phyloP scores from a whole-genome alignment of 805 yeast genomes.

The Clavispora phyllophila region DNA sequence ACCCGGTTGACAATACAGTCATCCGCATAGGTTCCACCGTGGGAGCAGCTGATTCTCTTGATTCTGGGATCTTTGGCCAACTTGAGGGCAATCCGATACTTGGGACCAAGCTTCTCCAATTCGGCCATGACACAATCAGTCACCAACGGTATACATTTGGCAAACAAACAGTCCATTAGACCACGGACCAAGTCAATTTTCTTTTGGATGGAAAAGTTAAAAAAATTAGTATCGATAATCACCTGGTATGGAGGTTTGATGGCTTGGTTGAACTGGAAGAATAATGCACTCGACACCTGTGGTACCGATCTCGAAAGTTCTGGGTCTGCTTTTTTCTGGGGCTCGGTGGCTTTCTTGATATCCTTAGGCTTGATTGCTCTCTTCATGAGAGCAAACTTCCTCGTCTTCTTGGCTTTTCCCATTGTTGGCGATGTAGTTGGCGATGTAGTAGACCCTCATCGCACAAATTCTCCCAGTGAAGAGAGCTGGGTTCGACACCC shows the following conservation, averaged over 20 bases:
- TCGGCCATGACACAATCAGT: constrained; percentile 99
- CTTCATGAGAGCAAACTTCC: constrained; percentile 93
- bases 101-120: constrained; percentile 91
- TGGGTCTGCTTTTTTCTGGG: constrained; percentile 49
- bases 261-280: constrained; percentile 90
- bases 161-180: constrained; percentile 92
- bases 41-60: constrained; percentile 80
- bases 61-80: constrained; percentile 93
- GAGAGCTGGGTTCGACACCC: constrained; percentile 7
- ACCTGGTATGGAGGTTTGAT: constrained; percentile 98
- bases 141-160: constrained; percentile 91
- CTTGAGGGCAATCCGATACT: constrained; percentile 85
- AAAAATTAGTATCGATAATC: constrained; percentile 91
- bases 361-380: constrained; percentile 74
- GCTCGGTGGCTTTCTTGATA: constrained; percentile 32
- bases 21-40: constrained; percentile 97
- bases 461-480: background rate
- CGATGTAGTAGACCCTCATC: background rate
- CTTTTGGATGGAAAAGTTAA: constrained; percentile 93
- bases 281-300: constrained; percentile 91
- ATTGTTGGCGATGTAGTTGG: constrained; percentile 29
- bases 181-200: constrained; percentile 93
- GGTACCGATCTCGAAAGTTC: constrained; percentile 59
- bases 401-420: constrained; percentile 97
- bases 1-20: constrained; percentile 93